Conservation (phyloP, 2,329 filamentous ascomycete species). For the Colletotrichum sp. region DNA sequence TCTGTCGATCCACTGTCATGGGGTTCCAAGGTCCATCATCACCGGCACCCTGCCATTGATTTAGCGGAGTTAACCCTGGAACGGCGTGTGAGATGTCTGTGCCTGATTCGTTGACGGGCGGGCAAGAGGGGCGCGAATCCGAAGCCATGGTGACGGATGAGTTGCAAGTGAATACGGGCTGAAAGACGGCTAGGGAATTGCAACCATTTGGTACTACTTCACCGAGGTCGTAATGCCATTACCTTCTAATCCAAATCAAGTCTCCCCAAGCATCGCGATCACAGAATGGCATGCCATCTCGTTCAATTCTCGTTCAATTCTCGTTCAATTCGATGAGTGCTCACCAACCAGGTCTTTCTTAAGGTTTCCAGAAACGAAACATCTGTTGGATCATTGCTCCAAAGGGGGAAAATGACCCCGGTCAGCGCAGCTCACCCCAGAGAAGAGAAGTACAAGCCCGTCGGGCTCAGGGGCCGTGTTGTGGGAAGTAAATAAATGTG, state of each 20-base stretch:
- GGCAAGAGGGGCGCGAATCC: background rate
- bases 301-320: background rate
- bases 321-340: background rate
- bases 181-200: background rate
- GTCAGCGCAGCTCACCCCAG: background rate
- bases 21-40: background rate
- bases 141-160: background rate
- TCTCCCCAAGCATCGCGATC: background rate
- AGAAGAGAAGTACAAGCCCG: background rate
- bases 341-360: background rate
- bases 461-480: background rate
- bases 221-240: background rate
- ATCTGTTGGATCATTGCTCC: background rate
- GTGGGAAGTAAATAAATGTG: background rate
- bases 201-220: background rate
- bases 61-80: background rate
- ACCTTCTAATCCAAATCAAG: background rate
- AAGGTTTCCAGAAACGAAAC: background rate
- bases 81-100: background rate
- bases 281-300: background rate
- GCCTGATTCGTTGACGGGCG: background rate
- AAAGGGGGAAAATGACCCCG: background rate
- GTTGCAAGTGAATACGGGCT: background rate
- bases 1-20: background rate
- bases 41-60: background rate